These are phyloP conservation scores for Artemisia argyi DNA, from an alignment of 129 eudicot genomes.

Conservation along the genomic window DNA sequence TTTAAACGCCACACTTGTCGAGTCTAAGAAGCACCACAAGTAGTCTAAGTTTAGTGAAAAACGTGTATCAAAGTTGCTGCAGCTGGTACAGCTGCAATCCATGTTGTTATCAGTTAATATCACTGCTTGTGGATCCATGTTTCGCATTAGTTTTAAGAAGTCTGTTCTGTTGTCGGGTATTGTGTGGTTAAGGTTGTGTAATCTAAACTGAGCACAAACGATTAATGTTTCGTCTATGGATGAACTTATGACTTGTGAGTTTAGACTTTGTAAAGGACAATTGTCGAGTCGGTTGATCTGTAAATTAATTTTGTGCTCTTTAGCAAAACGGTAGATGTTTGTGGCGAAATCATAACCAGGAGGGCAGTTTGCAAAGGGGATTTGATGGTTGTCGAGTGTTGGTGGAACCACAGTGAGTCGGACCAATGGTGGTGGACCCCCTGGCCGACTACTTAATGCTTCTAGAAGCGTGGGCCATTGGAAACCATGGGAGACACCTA, in stretches of 20 bases:
- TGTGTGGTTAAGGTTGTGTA: constrained; percentile 59
- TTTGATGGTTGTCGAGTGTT: constrained; percentile 33
- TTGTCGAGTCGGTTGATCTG: constrained; percentile 67
- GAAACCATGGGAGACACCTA: constrained; percentile 81
- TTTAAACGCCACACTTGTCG: constrained; percentile 78
- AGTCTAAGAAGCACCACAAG: constrained; percentile 79
- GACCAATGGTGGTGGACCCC: constrained; percentile 84
- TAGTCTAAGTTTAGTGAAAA: constrained; percentile 58
- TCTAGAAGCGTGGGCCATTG: constrained; percentile 89
- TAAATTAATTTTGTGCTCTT: constrained; percentile 53
- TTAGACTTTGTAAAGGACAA: constrained; percentile 47
- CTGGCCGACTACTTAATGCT: constrained; percentile 61
- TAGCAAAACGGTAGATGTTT: constrained; percentile 56
- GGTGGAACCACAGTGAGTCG: constrained; percentile 67
- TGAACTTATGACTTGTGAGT: constrained; percentile 47
- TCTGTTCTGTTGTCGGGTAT: constrained; percentile 63
- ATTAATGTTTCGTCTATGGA: constrained; percentile 62
- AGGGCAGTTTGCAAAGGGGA: constrained; percentile 63
- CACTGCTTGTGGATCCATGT: constrained; percentile 67
- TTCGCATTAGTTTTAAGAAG: constrained; percentile 51
- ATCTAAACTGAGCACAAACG: constrained; percentile 70
- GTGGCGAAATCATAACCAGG: constrained; percentile 52
- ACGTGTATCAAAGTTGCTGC: constrained; percentile 53
- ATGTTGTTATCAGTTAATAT: constrained; percentile 64
- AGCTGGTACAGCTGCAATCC: constrained; percentile 60